Evolutionary conservation across 2,329 filamentous ascomycete genomes (phyloP), one percentile per base, ranked within the genome.

Genomic region (Emydomyces testavorans): DNA sequence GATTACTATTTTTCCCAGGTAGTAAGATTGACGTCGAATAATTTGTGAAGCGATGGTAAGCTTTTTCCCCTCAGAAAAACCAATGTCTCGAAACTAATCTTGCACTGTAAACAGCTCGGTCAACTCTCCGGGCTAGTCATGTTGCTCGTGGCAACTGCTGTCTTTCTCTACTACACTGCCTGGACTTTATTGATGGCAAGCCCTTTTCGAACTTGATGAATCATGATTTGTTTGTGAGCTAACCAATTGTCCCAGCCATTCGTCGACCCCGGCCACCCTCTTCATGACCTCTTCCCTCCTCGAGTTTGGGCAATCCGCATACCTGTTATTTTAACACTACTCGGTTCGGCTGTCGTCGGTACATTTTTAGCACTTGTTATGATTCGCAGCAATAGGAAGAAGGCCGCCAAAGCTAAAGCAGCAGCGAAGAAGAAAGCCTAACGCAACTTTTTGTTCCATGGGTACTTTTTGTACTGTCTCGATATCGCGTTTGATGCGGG

Each of bases 271-370:
- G 86, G 87, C 65, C 92, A 98, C 68, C 82, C 87, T 49, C 82
- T 96, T 50, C 92, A 98, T 65, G 83, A 83, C 65, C 77, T 96
- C 72, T 98, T 98, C 73, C 92, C 87, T 53, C 90, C 90, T 39
- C 89, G 92, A 66, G 89, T 94, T 65, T 98, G 92, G 92, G 92
- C 92, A 52, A 94, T 98, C 65, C 89, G 92, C 66, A 92, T 98
- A 62, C 92, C 92, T 58, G 90, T 98, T 60, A 94, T 98, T 65
- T 81, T 98, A 57, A 83, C 95, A 54, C 80, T 98, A 39, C 76
- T 98, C 56, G 89, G 83, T 55, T 89, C 83, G 52, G 88, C 92
- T 51, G 88, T 98, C 51, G 90, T 98, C 52, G 92, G 92, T 54
- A 93, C 87, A 52, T 98, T 98, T 75, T 76, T 98, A 57, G 83